Base-by-base conservation (phyloP, 805 yeast genomes). In the Monosporozyma siamensis region DNA sequence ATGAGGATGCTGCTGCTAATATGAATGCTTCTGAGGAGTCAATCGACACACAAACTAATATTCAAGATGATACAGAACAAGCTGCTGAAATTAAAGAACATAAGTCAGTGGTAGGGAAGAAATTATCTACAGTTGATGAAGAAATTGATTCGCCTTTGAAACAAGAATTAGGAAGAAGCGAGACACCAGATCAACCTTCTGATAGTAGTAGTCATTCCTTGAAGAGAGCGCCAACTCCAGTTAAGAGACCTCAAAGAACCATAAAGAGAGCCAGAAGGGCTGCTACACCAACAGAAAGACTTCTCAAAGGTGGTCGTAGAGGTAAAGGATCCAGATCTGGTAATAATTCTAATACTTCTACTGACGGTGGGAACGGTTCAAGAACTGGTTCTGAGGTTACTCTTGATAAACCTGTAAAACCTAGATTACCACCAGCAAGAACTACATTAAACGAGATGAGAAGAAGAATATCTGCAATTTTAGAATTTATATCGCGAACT, bases 401-500 rank as follows among this genome's bases (percentile, higher is more conserved):
- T 26, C 72, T 78, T 34, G 77, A 73, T 47, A 84, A 81, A 58
- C 83, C 90, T 2, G 80, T 86, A 38, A 82, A 78, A 51, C 96
- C 97, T 11, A 75, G 95, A 43, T 68, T 78, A 35, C 97, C 95
- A 6, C 81, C 81, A 45, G 78, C 79, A 17, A 74, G 86, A 42
- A 75, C 84, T 3, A 75, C 88, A 3, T 62, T 89, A 46, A 74
- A 75, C 51, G 98, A 90, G 60, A 82, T 90, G 85, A 75, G 88
- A 44, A 78, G 86, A 55, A 73, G 98, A 45, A 83, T 88, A 2
- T 82, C 86, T 2, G 94, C 96, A 1, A 90, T 90, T 17, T 66
- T 90, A 52, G 97, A 92, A 63, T 92, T 89, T 71, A 74, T 90
- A 21, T 86, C 89, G 10, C 71, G 95, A 41, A 83, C 94, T 1